Base-by-base conservation (phyloP, 139 green algal genomes). In the Auxenochlorella pyrenoidosa region DNA sequence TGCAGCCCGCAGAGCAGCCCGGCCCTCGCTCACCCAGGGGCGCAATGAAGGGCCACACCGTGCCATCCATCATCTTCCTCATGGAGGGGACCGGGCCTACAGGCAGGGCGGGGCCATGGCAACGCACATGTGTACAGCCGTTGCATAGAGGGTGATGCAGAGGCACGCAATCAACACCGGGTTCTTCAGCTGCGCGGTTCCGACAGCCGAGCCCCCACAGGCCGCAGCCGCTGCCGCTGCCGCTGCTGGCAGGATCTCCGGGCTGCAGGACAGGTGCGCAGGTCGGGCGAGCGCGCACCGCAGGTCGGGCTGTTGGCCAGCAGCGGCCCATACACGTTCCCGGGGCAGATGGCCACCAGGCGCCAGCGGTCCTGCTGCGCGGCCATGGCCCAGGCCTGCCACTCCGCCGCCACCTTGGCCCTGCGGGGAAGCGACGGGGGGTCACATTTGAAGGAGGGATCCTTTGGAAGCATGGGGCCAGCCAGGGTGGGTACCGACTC, bases 301-400 rank as follows among this genome's bases (percentile, higher is more conserved):
- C 66, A 43, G 80, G 16, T 43, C 5, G 60, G 70, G 58, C 73
- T 88, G 76, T 34, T n/a, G 36, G 63, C 81, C 58, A 88, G 75
- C 10, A 89, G 87, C 0, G 93, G 93, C 0, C 93, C 93, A 41
- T 88, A 84, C 38, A 94, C 86, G 6, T 90, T 75, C 15, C 75
- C 78, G 0, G 93, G 93, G 82, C 89, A 87, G 79, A 96, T 91
- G 43, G 66, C 72, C 38, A 91, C 88, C 43, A 96, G 91, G 24
- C 38, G 71, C 93, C 93, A 95, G 26, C 66, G 44, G n/a, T 79
- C n/a, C 34, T 90, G 87, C 66, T 75, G 65, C 40, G 65, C 68
- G 0, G 73, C 73, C 43, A 95, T 65, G 34, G 89, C 84, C 83
- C 88, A 95, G 18, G 92, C 92, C 21, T 86, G 63, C 83, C 76